phyloP scores from a whole-genome alignment of 176 grass and related monocot species.

The Lolium rigidum region DNA sequence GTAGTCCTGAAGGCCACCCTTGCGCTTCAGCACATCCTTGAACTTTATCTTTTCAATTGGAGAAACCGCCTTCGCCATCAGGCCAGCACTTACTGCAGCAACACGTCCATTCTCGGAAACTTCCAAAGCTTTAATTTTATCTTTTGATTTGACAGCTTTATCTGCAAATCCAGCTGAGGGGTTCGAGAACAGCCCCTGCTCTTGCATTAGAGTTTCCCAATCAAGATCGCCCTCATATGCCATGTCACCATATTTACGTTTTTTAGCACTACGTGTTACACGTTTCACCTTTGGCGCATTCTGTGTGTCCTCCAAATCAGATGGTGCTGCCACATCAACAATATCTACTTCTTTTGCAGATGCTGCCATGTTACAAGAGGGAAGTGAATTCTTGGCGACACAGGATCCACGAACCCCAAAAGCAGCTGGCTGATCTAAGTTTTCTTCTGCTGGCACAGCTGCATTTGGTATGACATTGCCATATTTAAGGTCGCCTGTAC shows the following conservation, averaged over 20 bases:
- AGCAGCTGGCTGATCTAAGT: constrained; percentile 39
- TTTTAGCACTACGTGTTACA: constrained; percentile 57
- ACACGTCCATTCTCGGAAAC: constrained; percentile 48
- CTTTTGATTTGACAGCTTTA: constrained; percentile 65
- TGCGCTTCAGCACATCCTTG: constrained; percentile 86
- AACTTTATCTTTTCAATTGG: constrained; percentile 97
- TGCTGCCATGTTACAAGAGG: constrained; percentile 36
- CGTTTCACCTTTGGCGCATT: constrained; percentile 57
- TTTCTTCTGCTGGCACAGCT: constrained; percentile 39
- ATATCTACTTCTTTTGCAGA: constrained; percentile 51
- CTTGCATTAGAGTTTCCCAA: constrained; percentile 89
- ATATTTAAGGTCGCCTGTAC: constrained; percentile 39
- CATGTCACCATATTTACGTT: constrained; percentile 87
- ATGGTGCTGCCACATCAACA: constrained; percentile 42
- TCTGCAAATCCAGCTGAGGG: constrained; percentile 47
- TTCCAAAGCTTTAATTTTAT: constrained; percentile 48
- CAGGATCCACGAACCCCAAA: constrained; percentile 32
- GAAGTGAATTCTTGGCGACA: constrained; percentile 49
- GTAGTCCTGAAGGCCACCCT: constrained; percentile 91
- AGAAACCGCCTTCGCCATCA: constrained; percentile 71
- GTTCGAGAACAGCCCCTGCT: constrained; percentile 74
- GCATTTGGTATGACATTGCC: constrained; percentile 40
- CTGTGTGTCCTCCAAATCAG: constrained; percentile 47
- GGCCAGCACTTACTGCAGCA: constrained; percentile 79
- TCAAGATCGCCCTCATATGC: constrained; percentile 91